Evolutionary conservation across 2,329 filamentous ascomycete species (phyloP).

Genomic region (Aureobasidium namibiae): DNA sequence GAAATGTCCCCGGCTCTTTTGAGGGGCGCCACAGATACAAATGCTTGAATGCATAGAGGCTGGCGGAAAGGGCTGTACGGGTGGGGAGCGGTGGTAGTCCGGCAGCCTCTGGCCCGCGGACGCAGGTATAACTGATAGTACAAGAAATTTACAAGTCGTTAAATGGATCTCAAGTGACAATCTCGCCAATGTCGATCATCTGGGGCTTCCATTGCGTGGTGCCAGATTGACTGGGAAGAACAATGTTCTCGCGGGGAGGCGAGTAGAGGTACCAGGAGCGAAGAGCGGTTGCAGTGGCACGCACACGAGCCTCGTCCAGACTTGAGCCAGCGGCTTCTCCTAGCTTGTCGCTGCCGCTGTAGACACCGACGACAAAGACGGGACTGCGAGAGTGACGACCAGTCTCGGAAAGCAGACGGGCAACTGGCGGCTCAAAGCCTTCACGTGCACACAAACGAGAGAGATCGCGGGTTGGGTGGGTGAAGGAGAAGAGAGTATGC

Average conservation of each 20-base stretch:
- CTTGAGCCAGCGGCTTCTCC: constrained; percentile 80
- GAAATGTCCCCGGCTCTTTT: background rate
- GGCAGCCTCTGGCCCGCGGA: background rate
- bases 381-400: constrained; percentile 76
- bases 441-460: constrained; percentile 76
- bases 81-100: constrained; percentile 1
- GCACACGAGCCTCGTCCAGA: constrained; percentile 65
- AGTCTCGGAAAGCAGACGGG: constrained; percentile 82
- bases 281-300: constrained; percentile 76
- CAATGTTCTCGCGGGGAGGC: constrained; percentile 49
- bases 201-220: constrained; percentile 43
- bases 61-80: background rate
- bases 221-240: constrained; percentile 43
- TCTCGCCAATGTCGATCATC: constrained; percentile 50
- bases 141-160: constrained; percentile 6
- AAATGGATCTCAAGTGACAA: constrained; percentile 33
- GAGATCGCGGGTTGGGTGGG: constrained; percentile 74
- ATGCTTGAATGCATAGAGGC: background rate
- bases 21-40: background rate
- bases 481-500: constrained; percentile 72
- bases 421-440: constrained; percentile 79
- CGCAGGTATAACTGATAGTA: constrained; percentile 4
- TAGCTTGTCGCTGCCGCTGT: constrained; percentile 81
- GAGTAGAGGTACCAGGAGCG: constrained; percentile 97
- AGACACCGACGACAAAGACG: constrained; percentile 91